A percentile compares a stretch with the other conserved stretches of the same genome.
phyloP scores from a whole-genome alignment of 805 yeast species.

The Saccharomycopsis malanga region DNA sequence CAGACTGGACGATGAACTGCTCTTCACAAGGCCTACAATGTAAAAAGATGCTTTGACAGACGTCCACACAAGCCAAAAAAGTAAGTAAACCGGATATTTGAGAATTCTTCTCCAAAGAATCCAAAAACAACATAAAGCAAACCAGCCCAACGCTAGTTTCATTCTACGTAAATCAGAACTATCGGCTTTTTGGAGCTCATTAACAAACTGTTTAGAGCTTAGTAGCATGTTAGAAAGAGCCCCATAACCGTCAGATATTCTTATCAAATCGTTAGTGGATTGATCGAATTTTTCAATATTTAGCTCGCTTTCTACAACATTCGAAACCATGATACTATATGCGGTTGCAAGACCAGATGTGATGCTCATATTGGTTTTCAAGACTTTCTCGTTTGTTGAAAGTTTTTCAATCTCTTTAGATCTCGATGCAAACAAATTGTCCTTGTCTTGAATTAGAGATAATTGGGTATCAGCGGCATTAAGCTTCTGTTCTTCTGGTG shows the following conservation, averaged over 20 bases:
- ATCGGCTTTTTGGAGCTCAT: conserved; percentile 19
- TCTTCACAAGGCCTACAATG: background rate
- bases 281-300: conserved; percentile 17
- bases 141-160: conserved; percentile 18
- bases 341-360: conserved; percentile 14
- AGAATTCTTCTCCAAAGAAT: conserved; percentile 19
- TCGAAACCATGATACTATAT: conserved; percentile 19
- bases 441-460: background rate
- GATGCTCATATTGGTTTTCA: conserved; percentile 19
- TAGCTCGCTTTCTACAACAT: conserved; percentile 18
- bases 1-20: background rate
- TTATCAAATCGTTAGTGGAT: conserved; percentile 14
- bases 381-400: conserved; percentile 18
- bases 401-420: conserved; percentile 6
- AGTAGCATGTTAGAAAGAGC: conserved; percentile 9
- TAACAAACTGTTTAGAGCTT: conserved; percentile 14
- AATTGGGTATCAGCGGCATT: background rate
- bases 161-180: conserved; percentile 16
- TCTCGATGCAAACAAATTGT: conserved; percentile 1
- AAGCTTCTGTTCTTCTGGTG: background rate
- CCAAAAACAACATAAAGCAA: conserved; percentile 19
- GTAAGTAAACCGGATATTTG: conserved; percentile 17
- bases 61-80: conserved; percentile 13
- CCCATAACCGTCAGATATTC: conserved; percentile 15
- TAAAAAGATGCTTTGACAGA: background rate